Conservation (phyloP, 148 eudicot genomes). For the Rhododendron molle region DNA sequence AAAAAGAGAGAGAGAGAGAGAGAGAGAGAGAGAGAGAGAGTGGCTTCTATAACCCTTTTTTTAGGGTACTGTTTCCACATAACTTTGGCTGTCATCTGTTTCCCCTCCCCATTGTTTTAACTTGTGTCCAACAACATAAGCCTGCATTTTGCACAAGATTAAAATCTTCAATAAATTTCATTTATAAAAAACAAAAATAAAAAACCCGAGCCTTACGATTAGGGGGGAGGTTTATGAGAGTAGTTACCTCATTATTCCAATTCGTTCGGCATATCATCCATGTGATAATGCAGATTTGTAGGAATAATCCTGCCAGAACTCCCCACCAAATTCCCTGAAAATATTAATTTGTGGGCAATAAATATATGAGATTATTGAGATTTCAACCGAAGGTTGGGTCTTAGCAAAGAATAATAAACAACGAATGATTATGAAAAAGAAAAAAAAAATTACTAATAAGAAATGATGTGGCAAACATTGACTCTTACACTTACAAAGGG, state of each 20-base stretch:
- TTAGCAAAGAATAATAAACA: too few relatives aligned
- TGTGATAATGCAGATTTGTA: not conserved
- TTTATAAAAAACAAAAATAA: too few relatives aligned
- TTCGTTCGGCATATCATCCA: conserved; percentile 4
- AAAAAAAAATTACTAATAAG: too few relatives aligned
- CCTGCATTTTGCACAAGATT: not conserved
- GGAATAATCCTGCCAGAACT: not conserved
- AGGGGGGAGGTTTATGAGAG: not conserved
- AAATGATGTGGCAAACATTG: not conserved
- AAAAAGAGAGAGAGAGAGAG: too few relatives aligned
- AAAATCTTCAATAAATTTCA: not conserved
- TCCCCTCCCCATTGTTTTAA: conserved; percentile 7
- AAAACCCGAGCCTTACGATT: not conserved
- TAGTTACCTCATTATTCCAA: conserved; percentile 11
- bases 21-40: too few relatives aligned
- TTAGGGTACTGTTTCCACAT: not conserved
- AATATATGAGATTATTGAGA: not conserved
- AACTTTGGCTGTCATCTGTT: not conserved
- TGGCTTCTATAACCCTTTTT: too few relatives aligned
- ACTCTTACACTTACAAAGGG: not conserved
- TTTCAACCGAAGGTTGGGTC: not conserved
- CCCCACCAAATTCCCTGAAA: conserved; percentile 11
- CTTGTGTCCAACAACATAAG: not conserved
- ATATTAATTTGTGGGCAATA: not conserved
- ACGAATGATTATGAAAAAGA: not conserved